phyloP scores from a whole-genome alignment of 2,329 filamentous ascomycete genomes.

The Camillea tinctor region DNA sequence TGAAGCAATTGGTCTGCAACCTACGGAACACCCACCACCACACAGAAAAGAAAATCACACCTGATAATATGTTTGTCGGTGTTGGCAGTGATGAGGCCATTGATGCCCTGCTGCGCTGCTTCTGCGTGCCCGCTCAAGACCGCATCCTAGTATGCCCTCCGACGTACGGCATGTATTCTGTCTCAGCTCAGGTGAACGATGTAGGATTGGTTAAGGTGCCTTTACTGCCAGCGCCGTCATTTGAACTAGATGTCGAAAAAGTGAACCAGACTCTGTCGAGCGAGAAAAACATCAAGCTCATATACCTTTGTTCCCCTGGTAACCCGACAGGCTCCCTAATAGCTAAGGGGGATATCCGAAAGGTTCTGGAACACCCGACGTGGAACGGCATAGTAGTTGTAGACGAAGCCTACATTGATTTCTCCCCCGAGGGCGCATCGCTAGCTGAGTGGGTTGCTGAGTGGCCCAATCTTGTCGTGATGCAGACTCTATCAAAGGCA shows the following conservation, averaged over 20 bases:
- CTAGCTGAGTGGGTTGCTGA: conserved; percentile 89
- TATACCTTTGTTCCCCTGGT: conserved; percentile 91
- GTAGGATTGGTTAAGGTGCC: conserved; percentile 84
- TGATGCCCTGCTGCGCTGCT: conserved; percentile 88
- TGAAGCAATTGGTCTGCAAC: conserved; percentile 84
- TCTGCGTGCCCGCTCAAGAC: conserved; percentile 84
- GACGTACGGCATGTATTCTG: conserved; percentile 97
- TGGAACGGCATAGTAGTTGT: conserved; percentile 95
- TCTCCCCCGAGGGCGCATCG: conserved; percentile 74
- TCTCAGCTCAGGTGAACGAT: conserved; percentile 94
- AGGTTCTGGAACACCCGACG: conserved; percentile 76
- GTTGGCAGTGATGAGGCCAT: conserved; percentile 97
- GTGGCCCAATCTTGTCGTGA: conserved; percentile 93
- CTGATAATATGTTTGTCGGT: conserved; percentile 88
- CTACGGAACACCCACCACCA: conserved; percentile 84
- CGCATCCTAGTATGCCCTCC: conserved; percentile 93
- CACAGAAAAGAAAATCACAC: conserved; percentile 69
- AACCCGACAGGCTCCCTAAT: conserved; percentile 88
- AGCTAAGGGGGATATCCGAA: conserved; percentile 69
- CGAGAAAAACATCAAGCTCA: conserved; percentile 71
- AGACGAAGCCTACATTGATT: conserved; percentile 96
- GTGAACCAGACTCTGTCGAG: conserved; percentile 64
- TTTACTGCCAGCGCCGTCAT: conserved; percentile 67
- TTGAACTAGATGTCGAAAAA: conserved; percentile 69
- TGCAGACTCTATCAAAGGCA: conserved; percentile 98